Base-by-base conservation (phyloP, 306 rosid species). In the Cicer yamashitae region DNA sequence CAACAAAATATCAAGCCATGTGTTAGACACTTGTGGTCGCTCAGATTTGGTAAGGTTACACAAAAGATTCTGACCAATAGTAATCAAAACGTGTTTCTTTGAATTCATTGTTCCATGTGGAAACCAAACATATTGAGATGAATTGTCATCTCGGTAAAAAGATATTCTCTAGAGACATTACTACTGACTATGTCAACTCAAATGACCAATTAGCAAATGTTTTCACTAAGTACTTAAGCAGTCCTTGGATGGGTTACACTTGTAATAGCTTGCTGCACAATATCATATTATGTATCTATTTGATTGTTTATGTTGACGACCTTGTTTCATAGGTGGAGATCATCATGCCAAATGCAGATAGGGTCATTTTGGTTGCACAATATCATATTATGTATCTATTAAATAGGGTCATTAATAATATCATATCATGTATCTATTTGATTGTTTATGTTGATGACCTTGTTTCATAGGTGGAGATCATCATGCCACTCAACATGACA, bases 151-250 rank as follows among this genome's bases (percentile, higher is more conserved):
- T 14, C 20, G 12, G 15, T 14, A 50, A 50, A 50, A 50, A 50
- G 8, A 13, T 50, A 50, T 50, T 50, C 6, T 50, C 56, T 14
- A 50, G 15, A 50, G 7, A 50, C 56, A 50, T 50, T 50, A 54
- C 60, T 15, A 54, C 20, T 54, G 60, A 54, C 30, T 17, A 17
- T 54, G 30, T 18, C 34, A 18, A 54, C 60, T 14, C 30, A 17
- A 54, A 17, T 54, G 60, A 54, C 34, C 60, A 54, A 54, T 17
- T 54, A 54, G 34, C 60, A 54, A 18, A 54, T 17, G 30, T 54
- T 54, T 15, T 54, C 60, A 3, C 7, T 7, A 2, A 54, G 60
- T 54, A 54, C 30, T 54, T 20, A 7, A 54, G 34, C 53, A 1
- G 15, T 47, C 15, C 6, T 47, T 47, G 53, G 53, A 11, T 47